Evolutionary conservation across 768 basidiomycete species (phyloP), one percentile per base, ranked within the genome.

Genomic region (Boletellus sp.): DNA sequence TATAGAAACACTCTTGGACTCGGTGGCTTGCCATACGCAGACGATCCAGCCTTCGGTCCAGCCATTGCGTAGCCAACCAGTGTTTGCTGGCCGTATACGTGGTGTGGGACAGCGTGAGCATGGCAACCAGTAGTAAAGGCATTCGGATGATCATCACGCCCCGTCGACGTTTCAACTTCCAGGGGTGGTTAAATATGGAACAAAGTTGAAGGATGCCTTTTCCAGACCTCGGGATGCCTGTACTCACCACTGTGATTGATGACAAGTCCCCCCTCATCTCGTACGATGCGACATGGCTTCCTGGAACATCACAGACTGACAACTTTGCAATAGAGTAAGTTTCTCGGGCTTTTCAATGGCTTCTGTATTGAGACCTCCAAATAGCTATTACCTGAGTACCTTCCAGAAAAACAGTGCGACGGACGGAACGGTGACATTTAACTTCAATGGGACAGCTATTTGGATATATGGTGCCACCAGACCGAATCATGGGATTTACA

Each of bases 391-490:
- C 10, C 56, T 68, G 20, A 70, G 71, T 32, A 74, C 70, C 36
- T 76, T 72, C 50, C 74, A 66, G 53, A 61, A 57, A 20, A 75
- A 74, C 7, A 59, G 56, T 11, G 57, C 33, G 1, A 17, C 52
- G 35, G 64, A 66, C 6, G 74, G 74, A 9, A 63, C 56, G 17
- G 72, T 70, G 16, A 72, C 64, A 0, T 74, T 80, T 56, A 54
- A 59, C n/a, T 80, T 80, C 65, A 74, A 74, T 37, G 79, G 77
- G 17, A 76, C 73, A 10, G 71, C 70, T 4, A 63, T 81, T 16
- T 69, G 72, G 62, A 63, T 81, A 23, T 80, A 70, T 54, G 79
- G 80, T 20, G 71, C 78, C 15, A 76, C 77, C 55, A 69, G 78
- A 40, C 51, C 52, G 2, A 78, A 76, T 50, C 77, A 80, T 55